A percentile compares a stretch with the other conserved stretches of the same genome.
phyloP scores from a whole-genome alignment of 1,284 basidiomycete species.

The Ustilago bromivora region DNA sequence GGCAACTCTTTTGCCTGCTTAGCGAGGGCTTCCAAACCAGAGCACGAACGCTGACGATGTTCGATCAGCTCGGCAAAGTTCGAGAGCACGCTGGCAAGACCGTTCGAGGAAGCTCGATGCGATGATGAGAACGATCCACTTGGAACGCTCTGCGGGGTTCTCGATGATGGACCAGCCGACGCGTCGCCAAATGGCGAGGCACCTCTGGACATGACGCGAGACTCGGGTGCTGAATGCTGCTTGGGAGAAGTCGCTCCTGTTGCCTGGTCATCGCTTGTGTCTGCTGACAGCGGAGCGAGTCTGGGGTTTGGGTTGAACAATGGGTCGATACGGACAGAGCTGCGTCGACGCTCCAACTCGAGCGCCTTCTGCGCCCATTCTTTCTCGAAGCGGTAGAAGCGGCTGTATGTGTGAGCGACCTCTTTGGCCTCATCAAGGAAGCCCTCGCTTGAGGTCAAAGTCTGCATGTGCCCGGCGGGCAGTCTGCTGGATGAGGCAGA shows the following conservation, averaged over 20 bases:
- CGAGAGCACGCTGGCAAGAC: constrained; percentile 41
- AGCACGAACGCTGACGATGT: constrained; percentile 50
- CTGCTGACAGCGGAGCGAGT: constrained; percentile 18
- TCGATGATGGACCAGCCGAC: neutral
- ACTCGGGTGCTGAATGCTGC: constrained; percentile 41
- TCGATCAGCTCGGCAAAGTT: constrained; percentile 52
- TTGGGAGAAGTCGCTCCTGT: constrained; percentile 20
- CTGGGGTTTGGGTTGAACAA: constrained; percentile 29
- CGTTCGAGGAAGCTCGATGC: constrained; percentile 32
- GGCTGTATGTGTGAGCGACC: constrained; percentile 37
- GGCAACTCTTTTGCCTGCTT: constrained; percentile 45
- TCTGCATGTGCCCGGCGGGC: constrained; percentile 14
- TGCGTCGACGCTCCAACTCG: constrained; percentile 46
- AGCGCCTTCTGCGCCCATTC: constrained; percentile 51
- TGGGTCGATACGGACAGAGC: constrained; percentile 44
- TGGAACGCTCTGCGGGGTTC: constrained; percentile 23
- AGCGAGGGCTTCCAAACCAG: constrained; percentile 43
- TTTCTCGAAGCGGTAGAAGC: constrained; percentile 52
- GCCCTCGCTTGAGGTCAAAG: constrained; percentile 14
- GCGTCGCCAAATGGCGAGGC: constrained; percentile 34
- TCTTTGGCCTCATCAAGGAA: constrained; percentile 39
- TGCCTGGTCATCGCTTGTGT: constrained; percentile 11
- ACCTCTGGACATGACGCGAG: constrained; percentile 40
- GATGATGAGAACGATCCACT: constrained; percentile 32
- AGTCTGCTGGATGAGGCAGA: constrained; percentile 5